phyloP scores from a whole-genome alignment of 2,329 filamentous ascomycete genomes.

The Periglandula ipomoeae region DNA sequence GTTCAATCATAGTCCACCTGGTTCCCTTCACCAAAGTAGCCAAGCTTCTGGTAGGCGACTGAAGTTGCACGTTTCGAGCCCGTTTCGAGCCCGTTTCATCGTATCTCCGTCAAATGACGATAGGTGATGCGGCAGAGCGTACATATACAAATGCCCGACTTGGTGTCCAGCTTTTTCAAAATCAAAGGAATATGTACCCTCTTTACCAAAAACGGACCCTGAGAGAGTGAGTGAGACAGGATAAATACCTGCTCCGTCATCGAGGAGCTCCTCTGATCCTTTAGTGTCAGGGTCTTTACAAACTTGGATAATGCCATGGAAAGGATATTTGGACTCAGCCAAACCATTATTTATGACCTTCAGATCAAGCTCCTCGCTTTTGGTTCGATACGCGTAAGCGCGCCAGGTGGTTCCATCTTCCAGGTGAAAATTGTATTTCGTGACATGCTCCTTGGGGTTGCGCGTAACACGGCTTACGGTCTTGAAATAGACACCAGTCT shows the following conservation, averaged over 20 bases:
- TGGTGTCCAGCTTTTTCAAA: constrained; percentile 64
- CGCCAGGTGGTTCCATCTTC: constrained; percentile 71
- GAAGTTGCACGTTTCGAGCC: constrained; percentile 50
- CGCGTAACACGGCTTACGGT: constrained; percentile 49
- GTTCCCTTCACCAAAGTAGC: constrained; percentile 64
- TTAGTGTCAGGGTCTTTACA: constrained; percentile 59
- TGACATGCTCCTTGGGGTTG: constrained; percentile 53
- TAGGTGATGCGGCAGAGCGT: constrained; percentile 78
- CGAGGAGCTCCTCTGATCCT: constrained; percentile 58
- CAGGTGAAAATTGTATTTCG: constrained; percentile 67
- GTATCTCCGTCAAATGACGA: constrained; percentile 59
- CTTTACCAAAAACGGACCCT: constrained; percentile 48
- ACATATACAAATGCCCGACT: constrained; percentile 63
- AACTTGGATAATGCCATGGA: constrained; percentile 73
- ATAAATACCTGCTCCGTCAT: constrained; percentile 68
- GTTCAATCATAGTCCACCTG: constrained; percentile 70
- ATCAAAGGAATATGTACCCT: constrained; percentile 62
- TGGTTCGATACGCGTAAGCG: constrained; percentile 60
- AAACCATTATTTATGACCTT: constrained; percentile 56
- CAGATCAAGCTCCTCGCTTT: constrained; percentile 55
- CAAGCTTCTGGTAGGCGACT: constrained; percentile 77
- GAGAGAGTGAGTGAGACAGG: constrained; percentile 54
- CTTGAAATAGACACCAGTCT: constrained; percentile 66
- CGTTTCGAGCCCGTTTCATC: constrained; percentile 37
- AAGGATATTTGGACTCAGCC: constrained; percentile 56